A percentile compares a stretch with the other conserved stretches of the same genome.
phyloP scores from a whole-genome alignment of 768 basidiomycete genomes.

The Lentinula guzmanii region DNA sequence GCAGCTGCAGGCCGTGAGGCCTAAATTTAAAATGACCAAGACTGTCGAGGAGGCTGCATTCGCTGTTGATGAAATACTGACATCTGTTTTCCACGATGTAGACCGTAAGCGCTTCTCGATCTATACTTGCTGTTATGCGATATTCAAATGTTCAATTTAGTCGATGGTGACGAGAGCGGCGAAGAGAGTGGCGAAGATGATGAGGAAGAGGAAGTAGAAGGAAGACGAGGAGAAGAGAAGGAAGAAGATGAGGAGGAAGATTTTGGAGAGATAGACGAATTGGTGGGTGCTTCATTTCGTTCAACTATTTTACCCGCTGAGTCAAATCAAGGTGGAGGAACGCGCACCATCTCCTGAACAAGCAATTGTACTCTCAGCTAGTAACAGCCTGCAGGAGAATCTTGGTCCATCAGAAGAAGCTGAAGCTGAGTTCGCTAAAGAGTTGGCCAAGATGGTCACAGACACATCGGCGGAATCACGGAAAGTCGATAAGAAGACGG shows the following conservation, averaged over 20 bases:
- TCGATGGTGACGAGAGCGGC: conserved; percentile 47
- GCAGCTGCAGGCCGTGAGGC: conserved; percentile 67
- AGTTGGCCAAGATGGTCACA: conserved; percentile 91
- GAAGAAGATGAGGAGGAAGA: conserved; percentile 59
- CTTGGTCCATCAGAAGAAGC: conserved; percentile 85
- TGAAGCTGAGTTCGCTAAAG: conserved; percentile 90
- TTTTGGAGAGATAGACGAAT: conserved; percentile 48
- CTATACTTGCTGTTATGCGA: conserved; percentile 4
- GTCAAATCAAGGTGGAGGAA: conserved; percentile 42
- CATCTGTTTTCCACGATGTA: conserved; percentile 43
- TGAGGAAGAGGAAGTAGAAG: conserved; percentile 40
- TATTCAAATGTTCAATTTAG: background rate
- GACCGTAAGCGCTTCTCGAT: conserved; percentile 34
- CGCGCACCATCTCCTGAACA: conserved; percentile 81
- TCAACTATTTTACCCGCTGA: background rate
- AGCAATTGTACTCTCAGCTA: conserved; percentile 60
- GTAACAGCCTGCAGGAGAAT: conserved; percentile 53
- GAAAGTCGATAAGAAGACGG: conserved; percentile 85
- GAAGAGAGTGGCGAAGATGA: conserved; percentile 46
- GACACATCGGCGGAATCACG: conserved; percentile 79
- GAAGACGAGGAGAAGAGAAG: conserved; percentile 34
- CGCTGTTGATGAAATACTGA: conserved; percentile 90
- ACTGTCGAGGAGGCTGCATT: conserved; percentile 79
- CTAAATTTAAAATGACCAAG: conserved; percentile 66
- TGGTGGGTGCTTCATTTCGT: background rate